Base-by-base conservation (phyloP, 768 basidiomycete genomes). In the Paxillus ammoniavirescens region DNA sequence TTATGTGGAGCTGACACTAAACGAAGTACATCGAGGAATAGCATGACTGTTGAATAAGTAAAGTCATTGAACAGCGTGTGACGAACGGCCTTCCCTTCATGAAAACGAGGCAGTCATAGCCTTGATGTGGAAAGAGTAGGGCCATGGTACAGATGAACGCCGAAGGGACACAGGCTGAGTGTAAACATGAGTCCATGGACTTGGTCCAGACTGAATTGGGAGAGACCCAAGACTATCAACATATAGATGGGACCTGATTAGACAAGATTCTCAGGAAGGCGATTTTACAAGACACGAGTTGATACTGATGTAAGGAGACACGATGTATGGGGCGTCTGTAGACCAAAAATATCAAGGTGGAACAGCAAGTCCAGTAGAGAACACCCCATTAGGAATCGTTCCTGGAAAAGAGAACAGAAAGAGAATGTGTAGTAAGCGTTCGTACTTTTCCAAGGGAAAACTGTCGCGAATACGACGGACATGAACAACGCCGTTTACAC, bases 281-380 rank as follows among this genome's bases (percentile, higher is more conserved):
- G 49, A 61, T 28, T 52, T 50, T 58, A 54, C 52, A 53, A 55
- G 45, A 15, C 54, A 65, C 40, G 46, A 43, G 18, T 23, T 45
- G 36, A 30, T 21, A 6, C 46, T 66, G 66, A 64, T 62, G 66
- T 67, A 68, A 67, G 60, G 40, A 47, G 49, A 59, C 66, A 64
- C 56, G 64, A 62, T 46, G 50, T 15, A 18, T 56, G 50, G 52
- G 47, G 50, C 36, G 43, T 54, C 44, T 41, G 52, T 23, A 40
- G 53, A 52, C 61, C 57, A 55, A 54, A 52, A 57, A 56, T 63
- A 54, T 49, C 53, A 47, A 47, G 40, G 8, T 30, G 47, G 40
- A 47, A 61, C 53, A 58, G 53, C 42, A 56, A 52, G 42, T 52
- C 40, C 50, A 49, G 28, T n/a, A 51, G 55, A 54, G 58, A 63